Base-by-base conservation (phyloP, 352 stramenopile species). In the Globisporangium lucens region DNA sequence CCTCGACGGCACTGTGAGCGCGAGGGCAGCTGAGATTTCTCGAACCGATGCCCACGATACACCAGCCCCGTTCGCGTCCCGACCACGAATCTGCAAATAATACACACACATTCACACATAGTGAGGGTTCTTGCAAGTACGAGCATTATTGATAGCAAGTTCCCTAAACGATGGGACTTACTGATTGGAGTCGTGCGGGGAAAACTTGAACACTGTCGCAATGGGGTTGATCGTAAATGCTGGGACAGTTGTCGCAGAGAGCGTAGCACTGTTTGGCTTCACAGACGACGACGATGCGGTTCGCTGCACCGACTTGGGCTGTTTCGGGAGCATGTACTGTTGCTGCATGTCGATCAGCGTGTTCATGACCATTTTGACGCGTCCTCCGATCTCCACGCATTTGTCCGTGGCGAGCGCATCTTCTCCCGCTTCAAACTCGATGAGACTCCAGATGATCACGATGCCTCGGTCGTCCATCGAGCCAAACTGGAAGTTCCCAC, bases 381-480 rank as follows among this genome's bases (percentile, higher is more conserved):
- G 79, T 0, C 79, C 82, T 24, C 80, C 80, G 47, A 92, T 87
- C 65, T 85, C 75, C 4, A 89, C 77, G 61, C 82, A 92, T 59
- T 85, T 89, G 61, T 90, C 77, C 1, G 65, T 65, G 55, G 77
- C 56, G 8, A 89, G 55, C 13, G 80, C 72, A 46, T 89, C 77
- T 24, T 87, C 76, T 6, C 67, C 73, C 0, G 69, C 56, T 12
- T 80, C 71, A 7, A 83, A 81, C 35, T 89, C 82, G 36, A 92
- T 77, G n/a, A 90, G 62, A 22, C 84, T 90, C 84, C 84, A 92
- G 36, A 92, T 76, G 24, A 92, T 76, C 10, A 92, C 63, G 22
- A 90, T 58, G 0, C 84, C 84, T 9, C 84, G 84, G 56, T 92
- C 80, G 33, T 92, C 84, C 66, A 92, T 83, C 3, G 84, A 91